Base-by-base conservation (phyloP, 306 rosid species). In the Vachellia pachyceras region DNA sequence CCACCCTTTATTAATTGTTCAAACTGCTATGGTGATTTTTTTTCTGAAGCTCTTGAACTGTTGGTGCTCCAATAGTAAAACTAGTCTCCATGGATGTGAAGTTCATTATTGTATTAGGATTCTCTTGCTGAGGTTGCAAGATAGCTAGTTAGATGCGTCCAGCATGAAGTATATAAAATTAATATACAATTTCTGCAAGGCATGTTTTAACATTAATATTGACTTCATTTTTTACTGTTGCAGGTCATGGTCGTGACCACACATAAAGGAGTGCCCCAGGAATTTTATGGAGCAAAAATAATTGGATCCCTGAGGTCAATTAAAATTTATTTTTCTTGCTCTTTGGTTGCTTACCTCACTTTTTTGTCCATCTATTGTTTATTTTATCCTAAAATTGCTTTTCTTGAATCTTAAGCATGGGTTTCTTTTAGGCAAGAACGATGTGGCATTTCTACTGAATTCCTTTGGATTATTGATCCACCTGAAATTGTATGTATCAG, bases 221-320 rank as follows among this genome's bases (percentile, higher is more conserved):
- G 54, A 23, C 29, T 49, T 84, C 75, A 29, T 69, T 77, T 55
- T 66, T 77, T 50, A 22, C 20, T 86, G 78, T 15, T 75, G 52
- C 55, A 96, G 99, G 97, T 96, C 78, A 87, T 96, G 97, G 98
- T 96, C 60, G 97, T 96, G 85, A 96, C 99, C 50, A 96, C 98
- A 23, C 99, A 93, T 75, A 97, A 92, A 92, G 99, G 99, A 65
- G 97, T 93, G 6, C 99, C 99, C 1, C 49, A 84, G 22, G 99
- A 96, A 83, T 96, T 96, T 87, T 84, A 96, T 75, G 98, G 99
- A 61, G 99, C 99, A 57, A 91, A 89, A 81, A 80, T 88, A 79
- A 89, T 96, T 78, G 99, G 98, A 84, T 96, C 99, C 10, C 80
- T 93, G 23, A 96, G 99, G 99, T 93, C 66, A 81, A 29, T n/a